Base-by-base conservation (phyloP, 2,329 filamentous ascomycete species). In the Fusarium anthophilum region DNA sequence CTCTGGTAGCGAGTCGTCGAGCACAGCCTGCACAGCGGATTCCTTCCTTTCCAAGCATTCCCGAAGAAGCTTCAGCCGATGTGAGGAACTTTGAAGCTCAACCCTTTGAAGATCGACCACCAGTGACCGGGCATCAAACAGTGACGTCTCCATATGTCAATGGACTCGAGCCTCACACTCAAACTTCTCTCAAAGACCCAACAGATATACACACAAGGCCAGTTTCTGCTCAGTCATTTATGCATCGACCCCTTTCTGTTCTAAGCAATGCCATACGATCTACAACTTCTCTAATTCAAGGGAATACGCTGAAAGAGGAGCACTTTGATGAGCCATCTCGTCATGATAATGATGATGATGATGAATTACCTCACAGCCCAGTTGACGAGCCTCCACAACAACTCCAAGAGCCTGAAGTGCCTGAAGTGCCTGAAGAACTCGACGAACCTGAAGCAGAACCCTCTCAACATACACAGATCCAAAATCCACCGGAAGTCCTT, bases 1-100 rank as follows among this genome's bases (percentile, higher is more conserved):
- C 69, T 35, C 57, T 77, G 30, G 67, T 77, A 28, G 66, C 72
- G 14, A 72, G 62, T 39, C 75, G 66, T 20, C 66, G 59, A 39
- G 54, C 65, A 35, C 60, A 50, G 48, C 45, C 64, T 30, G 60
- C 70, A 20, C 72, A 66, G 20, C 66, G 61, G 30, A 62, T 67
- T 22, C 47, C 69, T 37, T 68, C 69, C 24, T 66, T 70, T 26
- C 63, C 66, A 28, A 73, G 54, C 35, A 70, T 70, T 18, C 65
- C 61, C 24, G 66, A 73, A 43, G 69, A 77, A 45, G 69, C 57
- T 43, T 61, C 69, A 35, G 30, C 63, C 8, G 67, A 73, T 58
- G 58, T 67, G 22, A 63, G 58, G 37, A 63, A 66, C 30, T 72
- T 74, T 37, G 73, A 76, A 26, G 45, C 58, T 22, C 51, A 59